Evolutionary conservation across 2,329 filamentous ascomycete genomes (phyloP), one percentile per base, ranked within the genome.

Genomic region (Aspergillus viridinutans): DNA sequence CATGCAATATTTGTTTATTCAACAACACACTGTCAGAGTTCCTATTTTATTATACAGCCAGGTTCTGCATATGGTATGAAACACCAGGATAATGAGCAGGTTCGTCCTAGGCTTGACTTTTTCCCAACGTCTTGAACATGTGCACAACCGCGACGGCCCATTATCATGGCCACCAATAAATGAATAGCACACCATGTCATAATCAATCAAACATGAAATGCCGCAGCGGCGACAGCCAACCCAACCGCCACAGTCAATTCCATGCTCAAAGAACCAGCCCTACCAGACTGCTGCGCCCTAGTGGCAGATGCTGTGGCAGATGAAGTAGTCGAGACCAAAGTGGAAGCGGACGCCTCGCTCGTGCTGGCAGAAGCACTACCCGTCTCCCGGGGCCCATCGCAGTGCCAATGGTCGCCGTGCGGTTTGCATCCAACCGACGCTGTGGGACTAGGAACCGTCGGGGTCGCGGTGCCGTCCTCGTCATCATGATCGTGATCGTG

Each of bases 401-500:
- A 38, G 32, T 57, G 64, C 65, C 67, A 70, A 52, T 70, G 67
- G 28, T 69, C 67, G 5, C 64, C 64, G 32, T 68, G 62, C 1
- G 67, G 60, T 25, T 67, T 58, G 47, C 67, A 65, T 35, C 67
- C 64, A 17, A 62, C 35, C 6, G 66, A 72, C 14, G 61, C 68
- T 4, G 69, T 72, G 14, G 69, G 69, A 38, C 32, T 38, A 7
- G 32, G 32, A 3, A 17, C 14, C 6, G 32, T 3, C 32, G 32
- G 32, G 3, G 32, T 38, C 14, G 14, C 32, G 14, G 5, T 17
- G 32, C 32, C 7, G 5, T 38, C 28, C 3, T 29, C 5, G 5
- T 38, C 32, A 1, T 38, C 14, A 17, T 35, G 14, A 14, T 38
- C 32, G 14, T 38, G 32, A 2, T 32, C 29, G 29, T 29, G 28